Conservation (phyloP, 805 yeast genomes). For the Saturnispora bothae region DNA sequence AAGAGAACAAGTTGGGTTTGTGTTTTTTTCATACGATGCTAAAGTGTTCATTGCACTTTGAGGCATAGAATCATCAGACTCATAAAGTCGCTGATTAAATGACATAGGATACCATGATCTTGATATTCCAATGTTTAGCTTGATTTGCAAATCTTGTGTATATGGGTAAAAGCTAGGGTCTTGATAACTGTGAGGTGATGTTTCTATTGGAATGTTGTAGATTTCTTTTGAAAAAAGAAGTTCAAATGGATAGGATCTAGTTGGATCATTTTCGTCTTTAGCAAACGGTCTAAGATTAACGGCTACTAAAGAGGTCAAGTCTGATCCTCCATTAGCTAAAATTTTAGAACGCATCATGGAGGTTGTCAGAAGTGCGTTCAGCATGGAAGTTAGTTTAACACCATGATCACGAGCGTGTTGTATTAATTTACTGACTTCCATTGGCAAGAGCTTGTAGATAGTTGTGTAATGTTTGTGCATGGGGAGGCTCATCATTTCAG, state of each 20-base stretch:
- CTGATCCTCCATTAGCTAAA: background rate
- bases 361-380: constrained; percentile 6
- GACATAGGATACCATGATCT: constrained; percentile 3
- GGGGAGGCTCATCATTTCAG: constrained; percentile 2
- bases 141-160: constrained; percentile 6
- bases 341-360: background rate
- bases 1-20: constrained; percentile 4
- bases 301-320: constrained; percentile 7
- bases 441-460: background rate
- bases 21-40: constrained; percentile 1
- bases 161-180: background rate
- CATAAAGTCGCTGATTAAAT: background rate
- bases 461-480: constrained; percentile 4
- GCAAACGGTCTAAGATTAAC: constrained; percentile 7
- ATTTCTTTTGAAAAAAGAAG: constrained; percentile 7
- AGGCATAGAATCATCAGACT: background rate
- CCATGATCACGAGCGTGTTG: background rate
- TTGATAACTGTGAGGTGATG: background rate
- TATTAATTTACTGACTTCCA: background rate
- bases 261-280: background rate
- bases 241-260: constrained; percentile 5
- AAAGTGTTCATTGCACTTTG: constrained; percentile 1
- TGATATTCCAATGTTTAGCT: background rate
- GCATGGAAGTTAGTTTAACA: constrained; percentile 8
- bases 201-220: background rate